Conservation (phyloP, 2,329 filamentous ascomycete genomes). For the Trichoderma pleuroti region DNA sequence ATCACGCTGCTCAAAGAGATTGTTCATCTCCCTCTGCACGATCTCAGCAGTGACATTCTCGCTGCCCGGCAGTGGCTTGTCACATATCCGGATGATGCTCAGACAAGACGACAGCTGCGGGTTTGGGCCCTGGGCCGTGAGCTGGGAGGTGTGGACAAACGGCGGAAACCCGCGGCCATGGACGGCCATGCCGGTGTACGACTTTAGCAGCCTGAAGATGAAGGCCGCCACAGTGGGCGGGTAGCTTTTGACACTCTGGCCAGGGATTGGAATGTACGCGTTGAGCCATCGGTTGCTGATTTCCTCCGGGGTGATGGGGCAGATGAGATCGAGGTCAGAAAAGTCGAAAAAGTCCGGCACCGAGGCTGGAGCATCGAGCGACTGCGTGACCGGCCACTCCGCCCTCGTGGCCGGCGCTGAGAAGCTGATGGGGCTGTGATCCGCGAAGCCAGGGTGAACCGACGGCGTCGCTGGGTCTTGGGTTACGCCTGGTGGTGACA, state of each 20-base stretch:
- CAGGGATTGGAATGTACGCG: conserved; percentile 42
- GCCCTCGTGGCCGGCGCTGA: not conserved
- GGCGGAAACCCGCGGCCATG: conserved; percentile 39
- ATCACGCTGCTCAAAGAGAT: conserved; percentile 30
- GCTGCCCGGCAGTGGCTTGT: conserved; percentile 34
- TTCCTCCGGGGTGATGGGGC: conserved; percentile 44
- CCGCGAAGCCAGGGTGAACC: not conserved
- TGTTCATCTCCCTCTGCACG: conserved; percentile 43
- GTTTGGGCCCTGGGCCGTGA: conserved; percentile 23
- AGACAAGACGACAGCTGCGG: conserved; percentile 40
- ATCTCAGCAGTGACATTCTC: conserved; percentile 31
- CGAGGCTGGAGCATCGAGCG: not conserved
- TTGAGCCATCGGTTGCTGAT: conserved; percentile 50
- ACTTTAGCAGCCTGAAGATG: conserved; percentile 41
- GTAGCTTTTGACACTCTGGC: conserved; percentile 43
- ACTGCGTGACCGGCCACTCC: not conserved
- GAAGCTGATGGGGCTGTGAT: not conserved
- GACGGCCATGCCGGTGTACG: conserved; percentile 38
- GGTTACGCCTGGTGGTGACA: not conserved
- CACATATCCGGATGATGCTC: conserved; percentile 39
- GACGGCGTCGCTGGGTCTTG: not conserved
- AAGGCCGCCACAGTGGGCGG: conserved; percentile 36
- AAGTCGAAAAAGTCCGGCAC: conserved; percentile 31
- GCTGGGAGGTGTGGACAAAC: conserved; percentile 43
- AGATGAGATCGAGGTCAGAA: conserved; percentile 36